Evolutionary conservation across 352 stramenopile species (phyloP), one percentile per base, ranked within the genome.

Genomic region (Phytopythium litorale): DNA sequence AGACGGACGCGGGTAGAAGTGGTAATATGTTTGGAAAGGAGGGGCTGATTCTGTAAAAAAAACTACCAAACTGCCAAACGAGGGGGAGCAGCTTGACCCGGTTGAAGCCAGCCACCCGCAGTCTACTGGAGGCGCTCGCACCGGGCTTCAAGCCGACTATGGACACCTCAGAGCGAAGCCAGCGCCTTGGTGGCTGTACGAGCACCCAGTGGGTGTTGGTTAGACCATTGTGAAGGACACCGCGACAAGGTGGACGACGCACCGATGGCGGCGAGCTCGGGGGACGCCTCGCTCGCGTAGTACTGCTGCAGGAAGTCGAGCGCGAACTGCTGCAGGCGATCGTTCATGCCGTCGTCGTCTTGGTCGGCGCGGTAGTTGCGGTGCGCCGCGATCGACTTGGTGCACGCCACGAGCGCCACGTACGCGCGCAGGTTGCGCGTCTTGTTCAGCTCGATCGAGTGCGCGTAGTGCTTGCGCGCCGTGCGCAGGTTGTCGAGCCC

Each of bases 391-490:
- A 89, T 81, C 9, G 78, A 62, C 56, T 80, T 87, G 28, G 80
- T 89, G 56, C 80, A 89, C 40, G 60, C 60, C 43, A 88, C 62
- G 7, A 89, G 65, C 13, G 67, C 74, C 51, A 87, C 71, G 60
- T 75, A 84, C 8, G 67, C 74, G 35, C 80, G 75, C 54, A 82
- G 57, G 65, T 87, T 89, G 53, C 77, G 67, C 45, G 74, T 72
- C 57, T 89, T 87, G 62, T 89, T 87, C 21, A 89, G 69, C 56
- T 86, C 74, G 30, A 89, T 67, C 50, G 80, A 84, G 63, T 89
- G 80, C 48, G 78, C 69, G 66, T 88, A 88, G 64, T 89, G 80
- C 70, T 89, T 89, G 52, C 80, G 76, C 28, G 80, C 80, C n/a
- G 66, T 75, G 46, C 76, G 63, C 30, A 89, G 55, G 55, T 88